Base-by-base conservation (phyloP, 2,329 filamentous ascomycete genomes). In the Colletotrichum incanum region DNA sequence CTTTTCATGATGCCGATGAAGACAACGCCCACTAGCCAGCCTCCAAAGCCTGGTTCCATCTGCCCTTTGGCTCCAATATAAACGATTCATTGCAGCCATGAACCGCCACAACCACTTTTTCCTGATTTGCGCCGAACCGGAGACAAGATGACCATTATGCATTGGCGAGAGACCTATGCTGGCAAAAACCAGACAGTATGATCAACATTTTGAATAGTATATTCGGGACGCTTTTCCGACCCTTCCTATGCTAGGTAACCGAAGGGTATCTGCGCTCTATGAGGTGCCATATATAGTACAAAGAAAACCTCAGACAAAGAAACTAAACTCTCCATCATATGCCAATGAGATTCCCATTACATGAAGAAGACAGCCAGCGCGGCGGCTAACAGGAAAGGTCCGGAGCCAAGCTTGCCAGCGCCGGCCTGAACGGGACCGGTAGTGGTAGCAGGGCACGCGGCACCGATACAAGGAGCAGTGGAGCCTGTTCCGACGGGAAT, bases 261-360 rank as follows among this genome's bases (percentile, higher is more conserved):
- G 67, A 67, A 71, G 67, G 67, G 67, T 67, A 67, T 71, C 67
- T 61, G 56, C 67, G 55, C 67, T 67, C 63, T 61, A 41, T 23
- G 20, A 43, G 26, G 64, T 39, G 63, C 58, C 65, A 47, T 58
- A 47, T 58, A 23, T 56, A 20, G 45, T 67, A 67, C 67, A 67
- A 66, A 56, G 49, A 61, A 45, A 23, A 56, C 55, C 26, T 47
- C 18, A 23, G 23, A 54, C 16, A 56, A 71, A 43, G 12, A 45
- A 61, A 67, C 26, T 12, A 47, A 45, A n/a, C 31, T 5, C 3
- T 43, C 34, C 26, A 18, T 62, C n/a, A 7, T 31, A 34, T 45
- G 5, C 5, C 39, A 54, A 14, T 20, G 23, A 20, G 18, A 23
- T 39, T 8, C 18, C 55, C 5, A 7, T 54, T 64, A 72, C 5